Evolutionary conservation across 805 yeast genomes (phyloP).

Genomic region (Diddensiella santjacobensis): DNA sequence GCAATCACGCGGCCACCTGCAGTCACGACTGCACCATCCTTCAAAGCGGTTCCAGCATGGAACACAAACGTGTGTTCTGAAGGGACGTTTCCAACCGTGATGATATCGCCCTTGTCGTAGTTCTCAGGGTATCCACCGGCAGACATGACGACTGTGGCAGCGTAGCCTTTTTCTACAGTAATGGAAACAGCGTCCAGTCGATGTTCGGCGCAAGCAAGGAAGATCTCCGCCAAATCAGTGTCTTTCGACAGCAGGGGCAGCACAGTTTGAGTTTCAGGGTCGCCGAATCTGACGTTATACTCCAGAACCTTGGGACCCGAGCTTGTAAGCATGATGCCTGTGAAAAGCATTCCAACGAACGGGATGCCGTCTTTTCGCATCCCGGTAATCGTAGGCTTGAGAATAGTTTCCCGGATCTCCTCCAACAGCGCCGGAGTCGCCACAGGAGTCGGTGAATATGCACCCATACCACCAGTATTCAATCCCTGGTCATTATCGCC

Average conservation of each 20-base stretch:
- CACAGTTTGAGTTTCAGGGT: constrained; percentile 98
- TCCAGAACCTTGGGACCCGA: constrained; percentile 92
- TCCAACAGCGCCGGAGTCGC: constrained; percentile 73
- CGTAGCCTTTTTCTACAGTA: constrained; percentile 44
- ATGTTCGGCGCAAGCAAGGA: constrained; percentile 92
- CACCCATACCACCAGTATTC: constrained; percentile 99
- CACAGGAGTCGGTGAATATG: constrained; percentile 96
- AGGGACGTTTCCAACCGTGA: constrained; percentile 46
- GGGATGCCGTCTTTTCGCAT: constrained; percentile 95
- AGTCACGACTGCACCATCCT: constrained; percentile 64
- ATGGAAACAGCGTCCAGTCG: constrained; percentile 80
- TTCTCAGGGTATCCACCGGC: constrained; percentile 96
- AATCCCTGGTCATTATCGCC: constrained; percentile 92
- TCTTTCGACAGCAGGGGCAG: constrained; percentile 76
- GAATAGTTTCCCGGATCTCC: constrained; percentile 67
- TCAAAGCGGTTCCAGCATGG: constrained; percentile 89
- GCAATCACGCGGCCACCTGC: constrained; percentile 98
- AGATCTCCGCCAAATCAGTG: constrained; percentile 89
- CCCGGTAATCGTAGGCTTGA: constrained; percentile 91
- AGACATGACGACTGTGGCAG: constrained; percentile 92
- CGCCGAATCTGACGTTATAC: constrained; percentile 97
- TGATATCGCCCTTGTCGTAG: constrained; percentile 82
- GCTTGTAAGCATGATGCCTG: constrained; percentile 89
- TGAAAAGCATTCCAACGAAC: constrained; percentile 91
- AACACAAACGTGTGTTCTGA: constrained; percentile 69